A percentile compares a stretch with the other conserved stretches of the same genome.
These are phyloP conservation scores for Striga asiatica DNA, from an alignment of 257 asterid species.

Conservation along the genomic window DNA sequence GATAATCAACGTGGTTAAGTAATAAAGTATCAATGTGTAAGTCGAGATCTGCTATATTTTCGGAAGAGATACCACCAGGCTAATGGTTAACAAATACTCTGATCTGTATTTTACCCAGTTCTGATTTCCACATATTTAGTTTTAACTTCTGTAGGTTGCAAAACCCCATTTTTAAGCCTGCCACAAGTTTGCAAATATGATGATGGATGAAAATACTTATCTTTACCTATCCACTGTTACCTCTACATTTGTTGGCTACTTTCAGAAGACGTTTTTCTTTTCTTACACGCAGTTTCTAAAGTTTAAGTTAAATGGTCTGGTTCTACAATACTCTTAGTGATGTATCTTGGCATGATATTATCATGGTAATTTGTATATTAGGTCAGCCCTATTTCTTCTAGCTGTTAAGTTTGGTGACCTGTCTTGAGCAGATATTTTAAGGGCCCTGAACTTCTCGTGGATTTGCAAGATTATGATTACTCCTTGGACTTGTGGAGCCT, in stretches of 20 bases:
- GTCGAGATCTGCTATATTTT: neutral
- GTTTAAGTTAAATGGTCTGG: neutral
- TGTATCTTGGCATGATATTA: neutral
- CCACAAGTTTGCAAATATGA: neutral
- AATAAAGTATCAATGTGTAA: neutral
- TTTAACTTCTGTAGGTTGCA: neutral
- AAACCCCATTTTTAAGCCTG: neutral
- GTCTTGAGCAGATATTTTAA: slow-evolving; percentile 33
- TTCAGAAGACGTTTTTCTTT: neutral
- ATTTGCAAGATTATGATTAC: slow-evolving; percentile 86
- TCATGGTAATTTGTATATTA: neutral
- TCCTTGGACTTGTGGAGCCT: slow-evolving; percentile 82
- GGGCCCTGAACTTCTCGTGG: slow-evolving; percentile 87
- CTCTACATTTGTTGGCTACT: neutral
- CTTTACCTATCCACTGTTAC: neutral
- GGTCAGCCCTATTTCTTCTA: neutral
- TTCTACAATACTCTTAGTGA: neutral
- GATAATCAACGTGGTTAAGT: neutral
- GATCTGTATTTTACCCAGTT: neutral
- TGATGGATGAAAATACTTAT: neutral
- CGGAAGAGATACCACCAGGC: neutral
- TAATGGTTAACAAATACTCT: neutral
- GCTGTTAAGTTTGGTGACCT: neutral
- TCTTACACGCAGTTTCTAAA: neutral
- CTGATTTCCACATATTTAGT: neutral